A percentile compares a stretch with the other conserved stretches of the same genome.
These are phyloP conservation scores for Russula sp. DNA, from an alignment of 768 basidiomycete genomes.

Conservation along the genomic window DNA sequence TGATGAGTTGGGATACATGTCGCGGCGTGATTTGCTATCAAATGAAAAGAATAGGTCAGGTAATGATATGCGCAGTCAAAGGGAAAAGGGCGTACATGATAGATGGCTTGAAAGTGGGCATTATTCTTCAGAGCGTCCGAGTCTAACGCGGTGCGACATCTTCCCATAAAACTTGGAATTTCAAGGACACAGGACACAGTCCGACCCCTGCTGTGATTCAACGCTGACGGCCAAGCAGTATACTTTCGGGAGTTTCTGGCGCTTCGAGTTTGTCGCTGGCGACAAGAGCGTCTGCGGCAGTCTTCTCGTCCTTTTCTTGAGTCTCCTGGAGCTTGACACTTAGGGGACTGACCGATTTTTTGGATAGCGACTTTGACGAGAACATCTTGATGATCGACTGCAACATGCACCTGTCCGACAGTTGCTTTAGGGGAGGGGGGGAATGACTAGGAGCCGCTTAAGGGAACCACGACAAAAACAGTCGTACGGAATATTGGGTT, in stretches of 20 bases:
- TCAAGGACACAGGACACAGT: conserved; percentile 90
- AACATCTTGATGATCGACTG: conserved; percentile 92
- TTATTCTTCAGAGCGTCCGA: conserved; percentile 95
- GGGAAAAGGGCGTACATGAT: conserved; percentile 63
- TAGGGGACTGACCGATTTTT: conserved; percentile 72
- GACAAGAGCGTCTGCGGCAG: conserved; percentile 44
- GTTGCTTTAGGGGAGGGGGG: conserved; percentile 38
- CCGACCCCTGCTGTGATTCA: conserved; percentile 86
- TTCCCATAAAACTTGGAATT: conserved; percentile 83
- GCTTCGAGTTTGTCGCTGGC: conserved; percentile 83
- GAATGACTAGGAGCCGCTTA: neutral
- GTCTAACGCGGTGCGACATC: conserved; percentile 91
- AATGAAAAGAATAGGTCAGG: neutral
- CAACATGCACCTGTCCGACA: conserved; percentile 86
- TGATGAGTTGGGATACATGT: too few relatives aligned
- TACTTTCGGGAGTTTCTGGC: conserved; percentile 90
- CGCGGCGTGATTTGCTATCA: conserved; percentile 84
- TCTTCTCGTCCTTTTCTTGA: conserved; percentile 80
- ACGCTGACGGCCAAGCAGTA: conserved; percentile 81
- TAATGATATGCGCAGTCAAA: neutral
- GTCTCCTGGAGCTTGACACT: conserved; percentile 82
- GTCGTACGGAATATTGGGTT: neutral
- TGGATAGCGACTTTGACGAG: conserved; percentile 81
- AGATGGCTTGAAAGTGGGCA: conserved; percentile 87
- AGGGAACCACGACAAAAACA: neutral